Percentiles rank a stretch among this genome's conserved stretches.
phyloP scores from a whole-genome alignment of 768 basidiomycete genomes.

The Vararia minispora region DNA sequence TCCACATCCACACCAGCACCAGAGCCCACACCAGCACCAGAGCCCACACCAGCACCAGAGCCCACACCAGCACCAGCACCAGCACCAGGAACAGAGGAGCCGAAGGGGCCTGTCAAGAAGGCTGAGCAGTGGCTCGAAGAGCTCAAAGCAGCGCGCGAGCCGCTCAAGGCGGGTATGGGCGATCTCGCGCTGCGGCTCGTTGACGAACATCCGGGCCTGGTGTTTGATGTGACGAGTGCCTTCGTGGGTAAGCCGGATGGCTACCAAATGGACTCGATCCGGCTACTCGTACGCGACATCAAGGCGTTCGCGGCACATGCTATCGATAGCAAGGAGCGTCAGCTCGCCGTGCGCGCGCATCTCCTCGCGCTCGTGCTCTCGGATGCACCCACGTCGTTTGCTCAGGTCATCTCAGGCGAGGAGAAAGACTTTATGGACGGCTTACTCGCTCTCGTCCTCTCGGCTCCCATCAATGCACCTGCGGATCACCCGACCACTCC shows the following conservation, averaged over 20 bases:
- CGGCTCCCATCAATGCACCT: constrained; percentile 38
- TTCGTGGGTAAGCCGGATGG: constrained; percentile 56
- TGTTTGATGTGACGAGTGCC: constrained; percentile 80
- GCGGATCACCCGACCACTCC: constrained; percentile 50
- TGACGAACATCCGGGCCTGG: constrained; percentile 77
- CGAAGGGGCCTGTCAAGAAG: constrained; percentile 29
- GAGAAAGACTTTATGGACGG: constrained; percentile 53
- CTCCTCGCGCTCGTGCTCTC: constrained; percentile 76
- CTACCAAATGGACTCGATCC: constrained; percentile 55
- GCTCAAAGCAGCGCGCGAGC: constrained; percentile 54
- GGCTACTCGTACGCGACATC: constrained; percentile 68
- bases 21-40: constrained; percentile 10
- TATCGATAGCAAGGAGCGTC: constrained; percentile 62
- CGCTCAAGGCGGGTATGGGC: constrained; percentile 53
- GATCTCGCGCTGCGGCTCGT: constrained; percentile 66
- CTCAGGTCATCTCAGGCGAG: constrained; percentile 30
- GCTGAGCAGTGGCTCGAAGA: constrained; percentile 55
- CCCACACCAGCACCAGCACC: not conserved
- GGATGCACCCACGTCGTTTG: constrained; percentile 55
- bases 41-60: not conserved
- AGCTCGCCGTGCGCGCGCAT: constrained; percentile 72
- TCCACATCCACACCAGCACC: constrained; percentile 9
- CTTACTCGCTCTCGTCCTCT: constrained; percentile 54
- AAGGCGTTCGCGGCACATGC: constrained; percentile 53
- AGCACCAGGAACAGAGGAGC: not conserved